Evolutionary conservation across 805 yeast genomes (phyloP), one percentile per base, ranked within the genome.

Genomic region (Phaffomyces opuntiae): DNA sequence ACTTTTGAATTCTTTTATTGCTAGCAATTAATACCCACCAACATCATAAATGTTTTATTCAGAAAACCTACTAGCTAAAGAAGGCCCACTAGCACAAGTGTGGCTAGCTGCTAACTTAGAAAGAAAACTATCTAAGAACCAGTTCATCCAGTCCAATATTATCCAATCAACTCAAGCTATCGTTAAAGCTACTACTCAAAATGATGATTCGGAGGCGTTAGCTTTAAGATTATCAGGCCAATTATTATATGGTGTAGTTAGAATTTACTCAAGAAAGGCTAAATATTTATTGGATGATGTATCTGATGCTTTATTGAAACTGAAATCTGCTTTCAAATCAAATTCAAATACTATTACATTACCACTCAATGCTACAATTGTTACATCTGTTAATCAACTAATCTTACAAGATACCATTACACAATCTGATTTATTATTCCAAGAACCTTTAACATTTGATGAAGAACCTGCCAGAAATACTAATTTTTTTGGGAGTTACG

Each of bases 101-200:
- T 89, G 96, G 96, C 71, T 89, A 40, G 96, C 96, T 9, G 91
- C 96, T 19, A 89, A 87, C 60, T 74, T 89, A 65, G 95, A 89
- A 54, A 78, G 80, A 55, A 83, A 81, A 53, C 74, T 87, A 32
- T 74, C 89, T 38, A 83, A 83, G 55, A 78, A 77, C 44, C 91
- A 86, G 59, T 70, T 83, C 39, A 68, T 87, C 41, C 81, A 77
- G 54, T 83, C 96, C 13, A 77, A 85, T 54, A 81, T 90, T 47
- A 60, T 75, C 13, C 75, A 80, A 49, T 82, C 90, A 16, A 77
- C 83, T 27, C 69, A 73, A 49, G 88, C 86, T 21, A 80, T 85
- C 53, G 80, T 77, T 37, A 67, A 66, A 42, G 71, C 67, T 29
- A 63, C 77, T 6, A 61, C 71, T 5, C 49, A 53, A 14, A 45